phyloP scores from a whole-genome alignment of 495 filamentous ascomycete genomes.

The Parmelia sp. region DNA sequence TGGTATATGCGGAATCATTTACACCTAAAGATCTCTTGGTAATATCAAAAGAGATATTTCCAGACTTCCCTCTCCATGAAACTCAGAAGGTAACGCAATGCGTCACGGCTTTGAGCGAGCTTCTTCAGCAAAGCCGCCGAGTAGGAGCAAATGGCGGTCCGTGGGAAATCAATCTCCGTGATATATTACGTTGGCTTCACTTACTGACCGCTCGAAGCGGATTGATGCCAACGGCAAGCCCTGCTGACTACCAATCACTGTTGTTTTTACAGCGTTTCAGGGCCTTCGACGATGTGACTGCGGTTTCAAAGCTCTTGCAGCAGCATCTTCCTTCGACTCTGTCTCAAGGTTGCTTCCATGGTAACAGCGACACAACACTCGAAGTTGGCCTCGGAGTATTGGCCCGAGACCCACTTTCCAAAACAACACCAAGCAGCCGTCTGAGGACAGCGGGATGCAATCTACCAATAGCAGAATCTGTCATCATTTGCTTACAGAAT shows the following conservation, averaged over 20 bases:
- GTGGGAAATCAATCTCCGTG: slow-evolving; percentile 96
- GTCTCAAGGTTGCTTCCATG: slow-evolving; percentile 47
- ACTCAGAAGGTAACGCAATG: slow-evolving; percentile 66
- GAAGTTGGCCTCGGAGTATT: slow-evolving; percentile 78
- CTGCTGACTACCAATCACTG: slow-evolving; percentile 69
- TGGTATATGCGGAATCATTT: slow-evolving; percentile 91
- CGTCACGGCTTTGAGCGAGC: slow-evolving; percentile 66
- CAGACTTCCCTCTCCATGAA: slow-evolving; percentile 47
- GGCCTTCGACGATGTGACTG: slow-evolving; percentile 54
- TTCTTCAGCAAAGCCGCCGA: slow-evolving; percentile 55
- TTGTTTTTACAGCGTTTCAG: slow-evolving; percentile 87
- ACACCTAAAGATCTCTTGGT: slow-evolving; percentile 68
- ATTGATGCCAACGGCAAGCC: slow-evolving; percentile 45
- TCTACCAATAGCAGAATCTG: slow-evolving; percentile 67
- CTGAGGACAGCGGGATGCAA: slow-evolving; percentile 46
- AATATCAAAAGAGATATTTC: slow-evolving; percentile 75
- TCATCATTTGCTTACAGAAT: slow-evolving; percentile 80
- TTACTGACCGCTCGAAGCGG: slow-evolving; percentile 54
- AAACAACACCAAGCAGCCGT: slow-evolving; percentile 31
- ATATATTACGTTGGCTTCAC: slow-evolving; percentile 83
- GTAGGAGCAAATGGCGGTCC: slow-evolving; percentile 80
- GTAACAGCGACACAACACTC: slow-evolving; percentile 58
- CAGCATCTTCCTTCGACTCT: slow-evolving; percentile 40
- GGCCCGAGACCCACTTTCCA: slow-evolving; percentile 49
- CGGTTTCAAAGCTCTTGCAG: slow-evolving; percentile 59